Conservation (phyloP, 805 yeast species). For the Phaffomyces antillensis region DNA sequence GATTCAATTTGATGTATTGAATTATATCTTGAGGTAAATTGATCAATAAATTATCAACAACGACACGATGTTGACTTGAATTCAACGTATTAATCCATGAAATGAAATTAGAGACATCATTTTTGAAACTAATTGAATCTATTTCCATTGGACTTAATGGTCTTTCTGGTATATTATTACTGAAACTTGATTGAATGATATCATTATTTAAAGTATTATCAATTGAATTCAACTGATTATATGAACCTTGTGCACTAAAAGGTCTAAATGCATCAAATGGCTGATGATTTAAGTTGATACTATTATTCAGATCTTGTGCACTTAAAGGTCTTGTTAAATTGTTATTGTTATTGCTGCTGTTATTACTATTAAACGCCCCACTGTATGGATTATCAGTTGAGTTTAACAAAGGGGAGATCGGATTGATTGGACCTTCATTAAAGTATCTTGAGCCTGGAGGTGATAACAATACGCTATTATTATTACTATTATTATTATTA, state of each 20-base stretch:
- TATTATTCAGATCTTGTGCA: neutral
- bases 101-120: slow-evolving; percentile 43
- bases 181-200: neutral
- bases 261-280: slow-evolving; percentile 15
- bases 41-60: slow-evolving; percentile 47
- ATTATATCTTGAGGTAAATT: slow-evolving; percentile 45
- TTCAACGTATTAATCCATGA: slow-evolving; percentile 44
- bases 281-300: neutral
- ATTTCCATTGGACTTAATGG: slow-evolving; percentile 25
- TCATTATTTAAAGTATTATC: slow-evolving; percentile 2
- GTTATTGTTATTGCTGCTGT: neutral
- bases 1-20: slow-evolving; percentile 39
- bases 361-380: slow-evolving; percentile 9
- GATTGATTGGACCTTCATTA: slow-evolving; percentile 15
- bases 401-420: slow-evolving; percentile 22
- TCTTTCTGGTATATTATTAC: slow-evolving; percentile 18
- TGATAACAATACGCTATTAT: slow-evolving; percentile 28
- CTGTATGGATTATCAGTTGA: slow-evolving; percentile 12
- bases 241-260: slow-evolving; percentile 13
- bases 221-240: slow-evolving; percentile 2
- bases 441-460: slow-evolving; percentile 33
- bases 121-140: slow-evolving; percentile 34
- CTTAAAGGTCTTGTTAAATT: slow-evolving; percentile 20
- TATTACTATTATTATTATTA: neutral
- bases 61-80: slow-evolving; percentile 44